phyloP scores from a whole-genome alignment of 2,329 filamentous ascomycete species.

The Trichoderma gracile region DNA sequence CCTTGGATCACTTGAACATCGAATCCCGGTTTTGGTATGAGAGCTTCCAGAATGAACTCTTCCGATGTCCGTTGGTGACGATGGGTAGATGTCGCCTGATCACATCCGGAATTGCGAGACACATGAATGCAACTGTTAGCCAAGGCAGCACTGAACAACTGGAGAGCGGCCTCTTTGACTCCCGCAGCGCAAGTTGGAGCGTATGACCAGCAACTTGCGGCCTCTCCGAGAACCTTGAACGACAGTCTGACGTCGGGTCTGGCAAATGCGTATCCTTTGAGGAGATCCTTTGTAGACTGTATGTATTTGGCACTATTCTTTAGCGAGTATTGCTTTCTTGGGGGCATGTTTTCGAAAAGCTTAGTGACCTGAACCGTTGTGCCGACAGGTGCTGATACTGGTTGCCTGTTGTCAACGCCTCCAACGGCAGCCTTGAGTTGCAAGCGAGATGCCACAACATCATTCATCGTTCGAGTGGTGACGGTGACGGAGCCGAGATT shows the following conservation, averaged over 20 bases:
- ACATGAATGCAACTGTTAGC: conserved; percentile 55
- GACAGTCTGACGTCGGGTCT: conserved; percentile 62
- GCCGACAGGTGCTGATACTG: conserved; percentile 60
- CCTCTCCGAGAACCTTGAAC: conserved; percentile 59
- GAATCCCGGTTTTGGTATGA: conserved; percentile 56
- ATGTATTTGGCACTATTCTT: conserved; percentile 61
- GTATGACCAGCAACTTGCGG: conserved; percentile 59
- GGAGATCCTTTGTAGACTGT: conserved; percentile 57
- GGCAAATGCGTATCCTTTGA: conserved; percentile 67
- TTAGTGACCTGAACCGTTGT: conserved; percentile 64
- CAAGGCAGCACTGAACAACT: conserved; percentile 61
- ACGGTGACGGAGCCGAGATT: conserved; percentile 60
- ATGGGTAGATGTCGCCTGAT: not conserved
- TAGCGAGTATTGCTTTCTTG: conserved; percentile 59
- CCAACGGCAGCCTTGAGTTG: conserved; percentile 42
- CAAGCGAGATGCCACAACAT: conserved; percentile 58
- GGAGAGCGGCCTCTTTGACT: conserved; percentile 60
- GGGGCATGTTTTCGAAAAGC: conserved; percentile 62
- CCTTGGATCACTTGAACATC: conserved; percentile 44
- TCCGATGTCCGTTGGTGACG: not conserved
- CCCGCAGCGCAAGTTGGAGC: conserved; percentile 52
- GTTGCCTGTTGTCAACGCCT: conserved; percentile 36
- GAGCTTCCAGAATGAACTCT: conserved; percentile 52
- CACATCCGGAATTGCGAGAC: conserved; percentile 7
- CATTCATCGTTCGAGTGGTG: conserved; percentile 63